Evolutionary conservation across 73 alveolate genomes (phyloP).

Genomic region (Symbiodinium pilosum): DNA sequence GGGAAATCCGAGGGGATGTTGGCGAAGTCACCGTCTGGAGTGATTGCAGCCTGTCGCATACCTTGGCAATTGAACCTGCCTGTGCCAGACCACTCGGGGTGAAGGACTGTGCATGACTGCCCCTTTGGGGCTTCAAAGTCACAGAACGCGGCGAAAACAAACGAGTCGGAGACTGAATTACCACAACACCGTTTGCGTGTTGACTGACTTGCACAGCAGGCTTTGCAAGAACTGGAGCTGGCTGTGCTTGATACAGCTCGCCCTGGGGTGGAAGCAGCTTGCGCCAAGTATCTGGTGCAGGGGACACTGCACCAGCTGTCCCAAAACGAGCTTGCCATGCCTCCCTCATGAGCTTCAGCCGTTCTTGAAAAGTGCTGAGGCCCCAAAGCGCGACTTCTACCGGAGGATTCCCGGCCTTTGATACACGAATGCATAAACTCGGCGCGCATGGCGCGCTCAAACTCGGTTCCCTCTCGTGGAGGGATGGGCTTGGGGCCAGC

Average conservation of each 20-base stretch:
- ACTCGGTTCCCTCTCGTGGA: too few species aligned
- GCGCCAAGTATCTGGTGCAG: not conserved
- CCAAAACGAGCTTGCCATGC: not conserved
- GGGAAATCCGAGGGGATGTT: too few species aligned
- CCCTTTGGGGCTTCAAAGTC: too few species aligned
- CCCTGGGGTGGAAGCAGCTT: not conserved
- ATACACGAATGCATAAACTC: not conserved
- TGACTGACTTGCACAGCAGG: not conserved
- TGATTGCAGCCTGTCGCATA: too few species aligned
- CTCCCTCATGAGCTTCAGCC: not conserved
- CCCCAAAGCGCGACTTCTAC: slow-evolving; percentile 1
- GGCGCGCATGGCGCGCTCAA: not conserved
- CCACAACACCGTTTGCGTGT: not conserved
- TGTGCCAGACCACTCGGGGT: too few species aligned
- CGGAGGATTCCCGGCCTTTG: not conserved
- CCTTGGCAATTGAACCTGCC: too few species aligned
- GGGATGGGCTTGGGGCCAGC: not conserved
- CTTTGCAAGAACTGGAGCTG: not conserved
- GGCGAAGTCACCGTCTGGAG: too few species aligned
- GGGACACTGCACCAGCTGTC: not conserved
- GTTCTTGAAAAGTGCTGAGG: not conserved
- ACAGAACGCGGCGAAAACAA: not conserved
- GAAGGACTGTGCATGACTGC: too few species aligned
- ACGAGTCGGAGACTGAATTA: not conserved
- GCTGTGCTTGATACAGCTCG: not conserved